Base-by-base conservation (phyloP, 768 basidiomycete species). In the Lentinula aciculospora region DNA sequence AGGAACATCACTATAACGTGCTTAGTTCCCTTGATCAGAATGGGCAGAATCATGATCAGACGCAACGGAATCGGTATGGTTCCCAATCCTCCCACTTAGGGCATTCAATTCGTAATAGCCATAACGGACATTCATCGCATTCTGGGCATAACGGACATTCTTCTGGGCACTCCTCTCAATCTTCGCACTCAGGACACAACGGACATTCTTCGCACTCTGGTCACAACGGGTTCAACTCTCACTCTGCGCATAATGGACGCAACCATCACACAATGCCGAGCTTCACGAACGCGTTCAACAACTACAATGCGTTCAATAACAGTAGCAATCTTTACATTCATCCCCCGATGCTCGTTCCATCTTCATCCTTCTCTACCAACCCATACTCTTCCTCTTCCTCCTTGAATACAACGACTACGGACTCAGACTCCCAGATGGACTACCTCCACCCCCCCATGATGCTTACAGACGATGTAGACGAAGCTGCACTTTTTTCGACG, bases 381-480 rank as follows among this genome's bases (percentile, higher is more conserved):
- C n/a, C n/a, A n/a, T n/a, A n/a, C n/a, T n/a, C n/a, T n/a, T n/a
- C n/a, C n/a, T n/a, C n/a, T n/a, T n/a, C n/a, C n/a, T n/a, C n/a
- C n/a, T n/a, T n/a, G n/a, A n/a, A n/a, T n/a, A n/a, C n/a, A n/a
- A n/a, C n/a, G n/a, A n/a, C n/a, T n/a, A 57, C 71, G 4, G 83
- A 83, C 17, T 12, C 15, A 32, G 86, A 89, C 56, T 79, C 81
- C 19, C 80, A 83, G 17, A 87, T 88, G 84, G 87, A 89, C 62
- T 90, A 82, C 61, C 73, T 89, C 5, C 87, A 89, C 57, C 81
- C 81, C 29, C 82, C 83, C 8, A 74, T 83, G 76, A 71, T 79
- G 48, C 72, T 80, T 36, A 77, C 78, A 23, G 87, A 88, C 45
- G 88, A 89, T n/a, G 49, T 78, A 23, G 87, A 88, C 45, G 88